phyloP scores from a whole-genome alignment of 805 yeast genomes.

The Candida ortonii region DNA sequence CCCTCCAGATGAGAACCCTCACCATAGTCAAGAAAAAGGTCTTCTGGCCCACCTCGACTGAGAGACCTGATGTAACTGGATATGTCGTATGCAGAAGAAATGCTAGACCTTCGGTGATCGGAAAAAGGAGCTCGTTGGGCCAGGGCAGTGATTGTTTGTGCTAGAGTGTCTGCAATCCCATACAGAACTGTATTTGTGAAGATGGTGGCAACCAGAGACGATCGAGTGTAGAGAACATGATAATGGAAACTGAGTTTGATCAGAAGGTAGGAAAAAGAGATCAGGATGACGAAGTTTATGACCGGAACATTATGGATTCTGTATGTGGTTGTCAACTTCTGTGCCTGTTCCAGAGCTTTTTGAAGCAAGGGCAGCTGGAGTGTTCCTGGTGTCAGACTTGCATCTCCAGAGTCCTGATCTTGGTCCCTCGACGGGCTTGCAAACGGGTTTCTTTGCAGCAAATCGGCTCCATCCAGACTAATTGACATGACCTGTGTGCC shows the following conservation, averaged over 20 bases:
- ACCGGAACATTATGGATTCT: slow-evolving; percentile 49
- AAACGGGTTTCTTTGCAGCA: slow-evolving; percentile 4
- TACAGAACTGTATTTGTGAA: slow-evolving; percentile 76
- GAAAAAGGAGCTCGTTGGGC: slow-evolving; percentile 11
- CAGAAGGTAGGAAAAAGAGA: slow-evolving; percentile 47
- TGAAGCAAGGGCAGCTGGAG: no score
- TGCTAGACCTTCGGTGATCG: slow-evolving; percentile 14
- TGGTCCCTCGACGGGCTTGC: background rate
- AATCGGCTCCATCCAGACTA: slow-evolving; percentile 11
- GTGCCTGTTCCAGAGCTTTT: no score
- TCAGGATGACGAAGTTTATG: slow-evolving; percentile 52
- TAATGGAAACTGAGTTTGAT: slow-evolving; percentile 55
- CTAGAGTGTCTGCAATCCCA: slow-evolving; percentile 89
- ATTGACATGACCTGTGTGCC: slow-evolving; percentile 9
- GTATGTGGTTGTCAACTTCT: slow-evolving; percentile 6
- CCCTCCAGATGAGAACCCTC: slow-evolving; percentile 5
- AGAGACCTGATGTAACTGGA: slow-evolving; percentile 20
- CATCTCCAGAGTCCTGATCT: background rate
- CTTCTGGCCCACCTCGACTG: slow-evolving; percentile 18
- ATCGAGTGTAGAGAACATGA: slow-evolving; percentile 56
- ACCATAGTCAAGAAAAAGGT: slow-evolving; percentile 36
- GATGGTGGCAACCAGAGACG: slow-evolving; percentile 73
- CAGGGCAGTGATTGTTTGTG: slow-evolving; percentile 61
- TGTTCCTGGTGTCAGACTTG: background rate
- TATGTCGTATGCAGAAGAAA: slow-evolving; percentile 18